These are phyloP conservation scores for Saccharomycopsis fibuligera DNA, from an alignment of 805 yeast species.

Conservation along the genomic window DNA sequence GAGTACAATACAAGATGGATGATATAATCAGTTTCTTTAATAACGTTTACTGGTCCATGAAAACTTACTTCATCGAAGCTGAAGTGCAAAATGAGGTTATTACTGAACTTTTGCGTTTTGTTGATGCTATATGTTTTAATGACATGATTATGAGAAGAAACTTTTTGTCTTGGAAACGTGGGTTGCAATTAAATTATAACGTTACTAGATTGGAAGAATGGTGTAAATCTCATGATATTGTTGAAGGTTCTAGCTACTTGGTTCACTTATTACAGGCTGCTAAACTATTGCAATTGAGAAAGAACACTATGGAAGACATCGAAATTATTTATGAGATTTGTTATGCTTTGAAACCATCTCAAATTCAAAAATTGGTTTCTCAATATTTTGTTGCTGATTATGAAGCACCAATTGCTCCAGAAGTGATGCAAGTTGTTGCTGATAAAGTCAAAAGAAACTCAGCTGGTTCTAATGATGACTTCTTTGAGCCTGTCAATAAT, in stretches of 20 bases:
- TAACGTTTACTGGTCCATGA: slow-evolving; percentile 88
- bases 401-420: slow-evolving; percentile 84
- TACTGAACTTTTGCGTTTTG: slow-evolving; percentile 72
- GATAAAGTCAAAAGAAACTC: slow-evolving; percentile 56
- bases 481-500: slow-evolving; percentile 61
- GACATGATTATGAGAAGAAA: slow-evolving; percentile 91
- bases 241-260: slow-evolving; percentile 78
- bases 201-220: slow-evolving; percentile 96
- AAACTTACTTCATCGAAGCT: slow-evolving; percentile 78
- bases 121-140: slow-evolving; percentile 91
- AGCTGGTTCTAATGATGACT: slow-evolving; percentile 44
- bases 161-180: slow-evolving; percentile 96
- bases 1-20: slow-evolving; percentile 83
- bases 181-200: slow-evolving; percentile 91
- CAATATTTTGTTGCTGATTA: slow-evolving; percentile 91
- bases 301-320: slow-evolving; percentile 82
- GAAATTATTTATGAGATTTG: slow-evolving; percentile 92
- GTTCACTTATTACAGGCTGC: slow-evolving; percentile 89
- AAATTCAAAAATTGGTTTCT: slow-evolving; percentile 84
- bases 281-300: slow-evolving; percentile 84
- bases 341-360: slow-evolving; percentile 89
- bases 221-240: slow-evolving; percentile 91
- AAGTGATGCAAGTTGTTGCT: slow-evolving; percentile 74
- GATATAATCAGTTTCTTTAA: slow-evolving; percentile 86
- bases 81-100: slow-evolving; percentile 81